These are phyloP conservation scores for Coniella vitis DNA, from an alignment of 2,329 filamentous ascomycete genomes.

Conservation along the genomic window DNA sequence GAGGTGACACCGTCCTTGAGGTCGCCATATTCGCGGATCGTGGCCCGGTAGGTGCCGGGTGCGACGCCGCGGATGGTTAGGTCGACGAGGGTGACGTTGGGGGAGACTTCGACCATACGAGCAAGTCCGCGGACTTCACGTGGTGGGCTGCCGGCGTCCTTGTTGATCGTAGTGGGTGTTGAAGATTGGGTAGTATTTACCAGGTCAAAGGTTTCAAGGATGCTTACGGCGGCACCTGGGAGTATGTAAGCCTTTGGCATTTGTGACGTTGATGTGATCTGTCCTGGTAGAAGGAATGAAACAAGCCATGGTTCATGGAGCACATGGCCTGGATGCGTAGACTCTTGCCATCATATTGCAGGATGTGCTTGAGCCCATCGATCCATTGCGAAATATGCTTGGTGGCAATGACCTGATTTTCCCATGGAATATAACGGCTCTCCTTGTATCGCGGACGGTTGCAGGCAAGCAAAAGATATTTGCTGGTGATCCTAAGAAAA, in stretches of 20 bases:
- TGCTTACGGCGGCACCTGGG: slow-evolving; percentile 79
- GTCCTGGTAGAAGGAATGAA: too few relatives aligned
- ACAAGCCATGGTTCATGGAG: background rate
- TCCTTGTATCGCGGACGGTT: too few relatives aligned
- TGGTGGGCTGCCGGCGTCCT: slow-evolving; percentile 27
- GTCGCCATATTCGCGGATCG: slow-evolving; percentile 78
- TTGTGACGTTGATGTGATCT: too few relatives aligned
- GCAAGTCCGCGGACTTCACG: slow-evolving; percentile 74
- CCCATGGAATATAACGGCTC: too few relatives aligned
- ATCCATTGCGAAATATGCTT: too few relatives aligned
- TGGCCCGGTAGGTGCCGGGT: slow-evolving; percentile 76
- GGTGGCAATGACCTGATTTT: too few relatives aligned
- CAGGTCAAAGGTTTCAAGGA: slow-evolving; percentile 73
- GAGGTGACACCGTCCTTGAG: slow-evolving; percentile 78
- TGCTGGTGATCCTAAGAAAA: too few relatives aligned
- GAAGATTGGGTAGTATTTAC: slow-evolving; percentile 22
- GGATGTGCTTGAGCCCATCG: too few relatives aligned
- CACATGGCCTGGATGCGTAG: background rate
- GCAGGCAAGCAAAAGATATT: too few relatives aligned
- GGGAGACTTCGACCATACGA: slow-evolving; percentile 85
- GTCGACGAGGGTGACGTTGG: slow-evolving; percentile 75
- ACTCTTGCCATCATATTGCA: background rate
- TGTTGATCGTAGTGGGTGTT: background rate
- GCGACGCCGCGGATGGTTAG: slow-evolving; percentile 76
- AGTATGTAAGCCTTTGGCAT: background rate